Base-by-base conservation (phyloP, 2,329 filamentous ascomycete species). In the Botrytis fragariae region DNA sequence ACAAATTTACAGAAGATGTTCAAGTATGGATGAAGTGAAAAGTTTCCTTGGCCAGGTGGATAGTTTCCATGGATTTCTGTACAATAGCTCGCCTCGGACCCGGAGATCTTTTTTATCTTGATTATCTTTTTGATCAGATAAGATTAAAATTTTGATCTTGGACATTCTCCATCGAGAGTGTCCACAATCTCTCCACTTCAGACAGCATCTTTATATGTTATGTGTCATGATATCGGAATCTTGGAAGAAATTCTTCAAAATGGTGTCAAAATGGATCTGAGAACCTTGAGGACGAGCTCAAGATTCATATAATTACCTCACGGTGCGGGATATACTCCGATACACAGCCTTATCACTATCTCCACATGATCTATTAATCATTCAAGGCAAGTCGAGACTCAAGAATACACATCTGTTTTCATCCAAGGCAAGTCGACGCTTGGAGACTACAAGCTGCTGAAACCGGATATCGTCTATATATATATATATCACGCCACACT, bases 81-180 rank as follows among this genome's bases (percentile, higher is more conserved):
- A 45, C 29, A 25, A 5, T 63, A 44, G 37, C 37, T 42, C 61
- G 35, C 29, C 44, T 57, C 54, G 39, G 42, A 29, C 22, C 25
- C 14, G 8, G 32, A 63, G 10, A 51, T 62, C 42, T 63, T 32
- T 7, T 51, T 37, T 39, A 67, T 67, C 63, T n/a, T 18, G 61
- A 42, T 71, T 42, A 71, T 71, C 69, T 71, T 51, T 62, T 54
- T 65, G 44, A 71, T 71, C 69, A 65, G 69, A 71, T 65, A 71
- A 65, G 45, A 71, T 51, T 39, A 18, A 25, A 44, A 20, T 4
- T 64, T 64, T 45, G 62, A 64, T 45, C 62, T 45, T 35, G 42
- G 37, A n/a, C 42, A 45, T 32, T 45, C 39, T 25, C n/a, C 62
- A 45, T 45, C 3, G 20, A 45, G 4, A 29, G 8, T 64, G 25